These are phyloP conservation scores for Eucalyptus sideroxylon DNA, from an alignment of 345 rosid species.

Conservation along the genomic window DNA sequence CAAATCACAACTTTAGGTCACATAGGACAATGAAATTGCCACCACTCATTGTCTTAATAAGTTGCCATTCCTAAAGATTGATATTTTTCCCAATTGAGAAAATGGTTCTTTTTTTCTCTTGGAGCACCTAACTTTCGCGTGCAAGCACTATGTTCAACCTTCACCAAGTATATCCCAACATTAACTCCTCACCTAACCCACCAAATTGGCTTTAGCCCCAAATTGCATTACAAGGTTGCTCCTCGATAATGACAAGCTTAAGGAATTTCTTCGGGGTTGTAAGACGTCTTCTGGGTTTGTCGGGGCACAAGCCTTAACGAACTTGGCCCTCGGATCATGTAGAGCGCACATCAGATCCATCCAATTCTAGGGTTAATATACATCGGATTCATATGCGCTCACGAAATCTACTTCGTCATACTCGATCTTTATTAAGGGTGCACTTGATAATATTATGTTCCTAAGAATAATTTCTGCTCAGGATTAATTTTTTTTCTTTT, in stretches of 20 bases:
- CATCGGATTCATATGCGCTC: not conserved
- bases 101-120: not conserved
- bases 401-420: not conserved
- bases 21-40: not conserved
- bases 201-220: not conserved
- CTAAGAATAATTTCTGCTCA: accelerated
- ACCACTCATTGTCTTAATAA: not conserved
- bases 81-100: not conserved
- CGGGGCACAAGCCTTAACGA: not conserved
- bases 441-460: no score
- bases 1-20: not conserved
- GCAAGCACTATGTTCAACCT: not conserved
- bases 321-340: not conserved
- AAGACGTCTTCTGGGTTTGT: not conserved
- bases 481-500: accelerated
- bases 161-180: not conserved
- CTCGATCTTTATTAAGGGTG: not conserved
- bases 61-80: not conserved
- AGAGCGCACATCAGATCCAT: not conserved
- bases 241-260: not conserved
- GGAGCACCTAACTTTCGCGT: not conserved
- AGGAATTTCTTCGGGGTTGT: not conserved
- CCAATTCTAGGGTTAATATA: not conserved
- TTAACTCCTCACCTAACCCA: not conserved
- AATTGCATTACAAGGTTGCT: not conserved